Evolutionary conservation across 495 filamentous ascomycete genomes (phyloP).

Genomic region (Mytilinidion resinicola): DNA sequence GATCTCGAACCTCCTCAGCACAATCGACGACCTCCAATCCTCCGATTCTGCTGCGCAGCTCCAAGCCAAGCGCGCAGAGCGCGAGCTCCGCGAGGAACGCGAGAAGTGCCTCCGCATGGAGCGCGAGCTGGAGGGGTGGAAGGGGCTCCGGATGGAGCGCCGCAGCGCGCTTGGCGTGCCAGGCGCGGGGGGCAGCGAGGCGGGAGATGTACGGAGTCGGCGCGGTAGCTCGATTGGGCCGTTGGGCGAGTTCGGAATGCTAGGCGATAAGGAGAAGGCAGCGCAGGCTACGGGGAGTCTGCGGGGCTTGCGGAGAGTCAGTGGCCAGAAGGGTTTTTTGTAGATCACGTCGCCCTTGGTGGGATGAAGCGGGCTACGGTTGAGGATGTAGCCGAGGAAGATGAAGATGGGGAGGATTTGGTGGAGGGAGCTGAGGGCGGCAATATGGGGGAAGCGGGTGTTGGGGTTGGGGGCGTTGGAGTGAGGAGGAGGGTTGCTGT

Average conservation of each 20-base stretch:
- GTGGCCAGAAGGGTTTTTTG: slow-evolving; percentile 39
- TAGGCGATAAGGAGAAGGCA: slow-evolving; percentile 19
- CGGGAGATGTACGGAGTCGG: slow-evolving; percentile 33
- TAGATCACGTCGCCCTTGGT: slow-evolving; percentile 27
- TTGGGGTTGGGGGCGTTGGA: background rate
- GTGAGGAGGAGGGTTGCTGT: background rate
- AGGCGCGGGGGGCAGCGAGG: slow-evolving; percentile 27
- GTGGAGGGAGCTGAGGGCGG: slow-evolving; percentile 8
- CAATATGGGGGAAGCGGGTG: background rate
- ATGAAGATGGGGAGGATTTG: slow-evolving; percentile 3
- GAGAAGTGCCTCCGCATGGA: slow-evolving; percentile 80
- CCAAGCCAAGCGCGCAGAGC: slow-evolving; percentile 71
- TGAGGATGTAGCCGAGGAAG: slow-evolving; percentile 7
- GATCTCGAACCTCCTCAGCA: slow-evolving; percentile 75
- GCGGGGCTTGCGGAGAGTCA: slow-evolving; percentile 31
- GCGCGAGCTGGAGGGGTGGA: slow-evolving; percentile 83
- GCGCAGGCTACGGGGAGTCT: slow-evolving; percentile 27
- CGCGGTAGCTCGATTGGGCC: slow-evolving; percentile 36
- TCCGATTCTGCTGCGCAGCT: slow-evolving; percentile 76
- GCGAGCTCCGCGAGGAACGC: slow-evolving; percentile 82
- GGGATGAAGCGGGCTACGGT: slow-evolving; percentile 10
- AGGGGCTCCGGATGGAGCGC: slow-evolving; percentile 60
- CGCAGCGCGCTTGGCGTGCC: slow-evolving; percentile 28
- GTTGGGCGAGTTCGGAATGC: slow-evolving; percentile 12
- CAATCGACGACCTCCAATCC: slow-evolving; percentile 89